Conservation (phyloP, 345 rosid genomes). For the Gossypium ekmanianum region DNA sequence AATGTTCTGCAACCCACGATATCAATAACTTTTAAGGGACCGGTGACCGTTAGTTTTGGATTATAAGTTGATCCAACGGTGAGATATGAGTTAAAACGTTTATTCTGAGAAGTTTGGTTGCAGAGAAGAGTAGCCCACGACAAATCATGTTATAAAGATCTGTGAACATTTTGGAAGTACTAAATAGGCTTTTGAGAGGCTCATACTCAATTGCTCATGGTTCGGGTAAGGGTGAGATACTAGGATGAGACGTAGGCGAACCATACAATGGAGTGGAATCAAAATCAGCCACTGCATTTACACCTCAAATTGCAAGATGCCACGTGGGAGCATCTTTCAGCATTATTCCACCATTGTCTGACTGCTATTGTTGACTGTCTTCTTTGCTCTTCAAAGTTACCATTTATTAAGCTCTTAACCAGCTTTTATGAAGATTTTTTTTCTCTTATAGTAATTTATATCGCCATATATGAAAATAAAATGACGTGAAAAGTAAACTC, state of each 20-base stretch:
- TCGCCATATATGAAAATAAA: no score
- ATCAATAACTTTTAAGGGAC: not conserved
- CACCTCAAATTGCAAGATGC: constrained; percentile 15
- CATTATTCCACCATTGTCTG: not conserved
- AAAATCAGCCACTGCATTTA: constrained; percentile 5
- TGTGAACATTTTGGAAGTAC: not conserved
- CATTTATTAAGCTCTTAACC: not conserved
- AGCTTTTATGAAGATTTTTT: no score
- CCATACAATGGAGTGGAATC: not conserved
- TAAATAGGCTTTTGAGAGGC: not conserved
- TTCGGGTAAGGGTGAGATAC: not conserved
- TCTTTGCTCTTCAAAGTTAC: no score
- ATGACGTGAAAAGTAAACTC: no score
- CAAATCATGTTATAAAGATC: not conserved
- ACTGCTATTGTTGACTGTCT: not conserved
- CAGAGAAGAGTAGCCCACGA: not conserved
- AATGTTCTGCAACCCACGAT: not conserved
- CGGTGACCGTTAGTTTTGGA: no score
- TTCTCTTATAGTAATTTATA: no score
- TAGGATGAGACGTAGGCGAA: not conserved
- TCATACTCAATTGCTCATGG: not conserved
- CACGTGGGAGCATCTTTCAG: constrained; percentile 7
- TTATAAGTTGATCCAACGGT: not conserved
- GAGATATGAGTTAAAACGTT: not conserved
- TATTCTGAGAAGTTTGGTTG: not conserved